phyloP scores from a whole-genome alignment of 1,139 yeast species.

The Kurtzmaniella quercitrusa region DNA sequence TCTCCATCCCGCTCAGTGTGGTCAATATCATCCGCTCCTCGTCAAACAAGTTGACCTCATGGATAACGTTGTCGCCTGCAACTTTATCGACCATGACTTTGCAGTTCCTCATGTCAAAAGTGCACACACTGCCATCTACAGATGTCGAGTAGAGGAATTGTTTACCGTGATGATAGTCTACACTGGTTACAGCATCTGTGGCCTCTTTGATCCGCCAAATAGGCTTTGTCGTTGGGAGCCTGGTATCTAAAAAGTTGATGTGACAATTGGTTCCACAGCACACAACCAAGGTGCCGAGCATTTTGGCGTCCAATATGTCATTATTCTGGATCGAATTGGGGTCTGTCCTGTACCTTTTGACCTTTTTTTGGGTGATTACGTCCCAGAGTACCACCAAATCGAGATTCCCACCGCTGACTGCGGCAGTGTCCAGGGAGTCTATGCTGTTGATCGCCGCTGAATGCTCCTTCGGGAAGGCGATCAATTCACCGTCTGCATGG shows the following conservation, averaged over 20 bases:
- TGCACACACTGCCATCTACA: constrained; percentile 24
- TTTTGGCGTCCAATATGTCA: constrained; percentile 13
- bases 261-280: constrained; percentile 24
- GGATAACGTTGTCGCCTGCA: background rate
- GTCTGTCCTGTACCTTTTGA: constrained; percentile 8
- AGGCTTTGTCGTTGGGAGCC: constrained; percentile 9
- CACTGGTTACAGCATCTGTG: constrained; percentile 25
- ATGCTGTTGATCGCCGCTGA: constrained; percentile 16
- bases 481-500: constrained; percentile 10
- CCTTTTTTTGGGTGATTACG: constrained; percentile 12
- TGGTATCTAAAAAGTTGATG: constrained; percentile 17
- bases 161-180: constrained; percentile 13
- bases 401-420: constrained; percentile 10
- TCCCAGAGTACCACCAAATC: constrained; percentile 13
- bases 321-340: constrained; percentile 9
- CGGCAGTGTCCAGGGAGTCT: constrained; percentile 9
- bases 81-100: constrained; percentile 7
- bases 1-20: background rate
- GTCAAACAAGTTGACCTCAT: background rate
- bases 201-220: constrained; percentile 18
- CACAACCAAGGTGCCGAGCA: constrained; percentile 15
- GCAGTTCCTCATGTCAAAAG: constrained; percentile 25
- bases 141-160: constrained; percentile 19
- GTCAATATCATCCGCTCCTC: background rate
- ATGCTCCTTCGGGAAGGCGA: constrained; percentile 16